Percentiles rank a stretch among this genome's conserved stretches.
Conservation (phyloP, 2,329 filamentous ascomycete genomes). For the Curvularia hawaiiensis region DNA sequence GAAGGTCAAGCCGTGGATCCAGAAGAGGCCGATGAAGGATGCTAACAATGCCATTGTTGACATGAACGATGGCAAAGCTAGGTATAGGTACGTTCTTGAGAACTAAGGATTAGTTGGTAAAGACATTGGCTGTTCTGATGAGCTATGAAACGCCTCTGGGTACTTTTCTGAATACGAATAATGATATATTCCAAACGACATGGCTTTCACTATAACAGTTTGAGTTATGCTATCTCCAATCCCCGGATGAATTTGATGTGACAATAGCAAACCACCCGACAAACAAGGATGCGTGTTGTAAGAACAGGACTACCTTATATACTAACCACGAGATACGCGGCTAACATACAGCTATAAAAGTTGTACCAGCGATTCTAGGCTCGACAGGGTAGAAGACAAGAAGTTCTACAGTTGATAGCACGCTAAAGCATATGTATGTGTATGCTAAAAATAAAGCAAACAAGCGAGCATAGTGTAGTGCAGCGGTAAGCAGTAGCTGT, state of each 20-base stretch:
- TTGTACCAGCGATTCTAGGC: background rate
- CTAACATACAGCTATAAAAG: background rate
- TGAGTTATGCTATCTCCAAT: background rate
- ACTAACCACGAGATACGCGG: too few species aligned
- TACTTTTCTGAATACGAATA: background rate
- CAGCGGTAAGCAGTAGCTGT: background rate
- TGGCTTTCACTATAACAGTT: background rate
- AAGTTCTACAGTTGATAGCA: background rate
- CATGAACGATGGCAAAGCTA: slow-evolving; percentile 60
- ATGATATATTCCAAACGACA: background rate
- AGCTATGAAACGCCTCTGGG: background rate
- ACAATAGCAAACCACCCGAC: background rate
- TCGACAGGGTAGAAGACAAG: background rate
- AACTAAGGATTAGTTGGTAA: slow-evolving; percentile 20
- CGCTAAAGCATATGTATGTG: background rate
- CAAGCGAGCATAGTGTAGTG: background rate
- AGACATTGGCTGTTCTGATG: background rate
- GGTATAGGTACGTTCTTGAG: slow-evolving; percentile 48
- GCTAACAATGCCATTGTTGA: slow-evolving; percentile 62
- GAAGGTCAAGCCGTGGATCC: slow-evolving; percentile 65
- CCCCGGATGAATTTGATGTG: background rate
- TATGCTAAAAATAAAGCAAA: background rate
- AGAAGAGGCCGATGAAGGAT: slow-evolving; percentile 62
- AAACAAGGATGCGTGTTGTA: background rate
- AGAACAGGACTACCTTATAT: too few species aligned